Evolutionary conservation across 495 filamentous ascomycete genomes (phyloP).

Genomic region (Chlorociboria aeruginascens): DNA sequence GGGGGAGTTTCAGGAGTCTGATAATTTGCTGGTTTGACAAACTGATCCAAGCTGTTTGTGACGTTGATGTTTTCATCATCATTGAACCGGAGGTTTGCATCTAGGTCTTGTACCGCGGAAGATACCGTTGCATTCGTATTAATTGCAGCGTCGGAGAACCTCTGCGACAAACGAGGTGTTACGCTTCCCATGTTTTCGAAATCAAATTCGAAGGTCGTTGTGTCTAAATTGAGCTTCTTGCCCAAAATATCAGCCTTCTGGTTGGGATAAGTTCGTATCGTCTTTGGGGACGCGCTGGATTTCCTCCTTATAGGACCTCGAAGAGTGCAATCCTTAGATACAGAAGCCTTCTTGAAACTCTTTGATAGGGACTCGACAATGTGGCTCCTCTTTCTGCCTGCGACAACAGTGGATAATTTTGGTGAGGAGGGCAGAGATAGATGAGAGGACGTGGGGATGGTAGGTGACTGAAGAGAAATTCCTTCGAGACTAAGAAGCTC

Average conservation of each 20-base stretch:
- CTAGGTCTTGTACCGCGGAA: neutral
- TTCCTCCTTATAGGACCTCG: slow-evolving; percentile 20
- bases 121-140: neutral
- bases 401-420: neutral
- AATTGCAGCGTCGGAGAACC: neutral
- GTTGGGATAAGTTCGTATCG: slow-evolving; percentile 1
- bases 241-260: slow-evolving; percentile 2
- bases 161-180: slow-evolving; percentile 1
- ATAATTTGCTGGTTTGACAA: neutral
- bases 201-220: slow-evolving; percentile 10
- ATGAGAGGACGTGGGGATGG: neutral
- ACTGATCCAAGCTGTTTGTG: neutral
- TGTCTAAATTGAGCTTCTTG: slow-evolving; percentile 1
- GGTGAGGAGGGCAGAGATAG: slow-evolving; percentile 11
- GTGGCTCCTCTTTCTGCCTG: slow-evolving; percentile 4
- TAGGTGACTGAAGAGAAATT: slow-evolving; percentile 12
- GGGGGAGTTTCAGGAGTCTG: slow-evolving; percentile 16
- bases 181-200: slow-evolving; percentile 2
- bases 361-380: slow-evolving; percentile 7
- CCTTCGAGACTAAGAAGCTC: slow-evolving; percentile 19
- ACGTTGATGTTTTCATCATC: neutral
- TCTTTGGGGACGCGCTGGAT: slow-evolving; percentile 5
- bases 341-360: slow-evolving; percentile 8
- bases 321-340: neutral
- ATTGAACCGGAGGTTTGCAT: no score